Evolutionary conservation across 352 stramenopile species (phyloP).

Genomic region (Globisporangium canariense): DNA sequence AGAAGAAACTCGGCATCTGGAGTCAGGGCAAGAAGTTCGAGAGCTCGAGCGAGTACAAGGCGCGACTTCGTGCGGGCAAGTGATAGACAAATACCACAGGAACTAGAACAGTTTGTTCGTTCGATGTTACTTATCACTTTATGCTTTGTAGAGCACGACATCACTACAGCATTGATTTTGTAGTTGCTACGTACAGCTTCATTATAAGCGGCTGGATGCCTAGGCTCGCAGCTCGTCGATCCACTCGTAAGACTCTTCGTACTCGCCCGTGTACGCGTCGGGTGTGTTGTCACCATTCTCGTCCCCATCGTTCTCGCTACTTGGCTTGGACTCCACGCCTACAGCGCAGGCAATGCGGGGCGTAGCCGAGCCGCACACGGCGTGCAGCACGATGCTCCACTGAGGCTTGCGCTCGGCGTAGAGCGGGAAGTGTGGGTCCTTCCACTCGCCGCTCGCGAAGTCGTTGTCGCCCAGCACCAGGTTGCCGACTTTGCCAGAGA

Average conservation of each 20-base stretch:
- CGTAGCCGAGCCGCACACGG: slow-evolving; percentile 19
- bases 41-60: slow-evolving; percentile 75
- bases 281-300: not conserved
- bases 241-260: slow-evolving; percentile 16
- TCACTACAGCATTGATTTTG: not conserved
- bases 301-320: not conserved
- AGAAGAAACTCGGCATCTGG: slow-evolving; percentile 74
- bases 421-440: slow-evolving; percentile 33
- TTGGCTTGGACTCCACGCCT: slow-evolving; percentile 1
- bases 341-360: slow-evolving; percentile 40
- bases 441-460: slow-evolving; percentile 23
- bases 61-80: slow-evolving; percentile 41
- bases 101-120: not conserved
- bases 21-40: slow-evolving; percentile 70
- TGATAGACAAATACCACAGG: not conserved
- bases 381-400: slow-evolving; percentile 36
- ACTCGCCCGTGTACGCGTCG: slow-evolving; percentile 8
- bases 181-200: not conserved
- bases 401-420: slow-evolving; percentile 20
- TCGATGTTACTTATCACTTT: not conserved
- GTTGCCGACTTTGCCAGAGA: slow-evolving; percentile 43
- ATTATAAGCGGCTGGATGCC: not conserved
- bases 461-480: slow-evolving; percentile 19
- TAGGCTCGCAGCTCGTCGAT: slow-evolving; percentile 17
- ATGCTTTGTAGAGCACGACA: not conserved